These are phyloP conservation scores for Hevea brasiliensis DNA, from an alignment of 345 rosid species.

Conservation along the genomic window DNA sequence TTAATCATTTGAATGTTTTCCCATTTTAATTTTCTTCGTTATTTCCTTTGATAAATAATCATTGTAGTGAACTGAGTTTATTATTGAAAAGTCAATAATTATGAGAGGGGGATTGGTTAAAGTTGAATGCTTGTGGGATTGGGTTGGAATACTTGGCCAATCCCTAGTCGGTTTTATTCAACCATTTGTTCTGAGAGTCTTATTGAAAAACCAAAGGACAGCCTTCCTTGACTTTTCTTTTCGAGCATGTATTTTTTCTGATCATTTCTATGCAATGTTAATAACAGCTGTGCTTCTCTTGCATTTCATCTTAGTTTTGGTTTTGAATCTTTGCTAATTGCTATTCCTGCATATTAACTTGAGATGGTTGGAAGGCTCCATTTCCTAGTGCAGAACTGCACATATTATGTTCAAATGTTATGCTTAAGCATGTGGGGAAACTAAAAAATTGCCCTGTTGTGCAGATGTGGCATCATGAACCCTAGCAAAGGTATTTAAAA, in stretches of 20 bases:
- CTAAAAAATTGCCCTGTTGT: not conserved
- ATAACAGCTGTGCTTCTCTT: not conserved
- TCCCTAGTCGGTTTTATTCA: not conserved
- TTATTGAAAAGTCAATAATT: not conserved
- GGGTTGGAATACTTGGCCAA: not conserved
- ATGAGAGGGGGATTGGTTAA: not conserved
- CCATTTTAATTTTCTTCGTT: not conserved
- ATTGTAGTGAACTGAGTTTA: not conserved
- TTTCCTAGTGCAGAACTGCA: conserved; percentile 7
- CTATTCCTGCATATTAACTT: not conserved
- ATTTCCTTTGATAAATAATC: not conserved
- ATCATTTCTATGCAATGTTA: not conserved
- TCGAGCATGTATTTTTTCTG: not conserved
- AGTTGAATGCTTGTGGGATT: not conserved
- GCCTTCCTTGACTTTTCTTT: not conserved
- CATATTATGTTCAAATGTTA: not conserved
- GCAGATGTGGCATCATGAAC: not conserved
- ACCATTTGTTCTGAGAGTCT: not conserved
- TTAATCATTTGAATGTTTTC: not conserved
- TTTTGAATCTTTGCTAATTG: too few relatives aligned
- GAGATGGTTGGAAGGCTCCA: conserved; percentile 6
- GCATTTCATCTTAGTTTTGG: conserved; percentile 1
- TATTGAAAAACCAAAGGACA: not conserved
- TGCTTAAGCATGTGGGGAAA: not conserved
- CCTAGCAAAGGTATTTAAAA: not conserved